Conservation (phyloP, 176 grass and related monocot genomes). For the Cenchrus purpureus region DNA sequence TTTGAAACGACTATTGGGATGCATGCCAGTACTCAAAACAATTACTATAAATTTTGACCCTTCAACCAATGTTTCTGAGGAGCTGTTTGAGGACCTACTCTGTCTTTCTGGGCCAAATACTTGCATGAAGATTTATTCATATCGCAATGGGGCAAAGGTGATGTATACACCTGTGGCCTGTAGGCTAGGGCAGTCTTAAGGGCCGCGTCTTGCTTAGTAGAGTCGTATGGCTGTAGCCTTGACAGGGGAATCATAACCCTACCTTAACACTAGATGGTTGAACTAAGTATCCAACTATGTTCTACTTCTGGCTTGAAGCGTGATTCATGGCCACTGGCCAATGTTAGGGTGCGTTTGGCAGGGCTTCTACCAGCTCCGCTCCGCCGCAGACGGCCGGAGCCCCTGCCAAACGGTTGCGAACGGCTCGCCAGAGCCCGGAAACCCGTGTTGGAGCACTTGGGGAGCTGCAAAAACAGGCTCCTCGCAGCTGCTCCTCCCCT, state of each 20-base stretch:
- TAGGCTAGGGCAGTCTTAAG: neutral
- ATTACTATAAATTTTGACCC: neutral
- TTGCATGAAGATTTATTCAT: neutral
- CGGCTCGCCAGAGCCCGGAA: too few species aligned
- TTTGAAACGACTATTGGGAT: slow-evolving; percentile 14
- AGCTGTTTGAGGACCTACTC: neutral
- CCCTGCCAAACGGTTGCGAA: too few species aligned
- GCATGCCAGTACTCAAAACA: neutral
- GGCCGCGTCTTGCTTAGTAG: too few species aligned
- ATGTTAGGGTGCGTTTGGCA: neutral
- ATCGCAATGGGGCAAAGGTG: neutral
- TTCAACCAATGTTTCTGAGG: neutral
- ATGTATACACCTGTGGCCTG: neutral
- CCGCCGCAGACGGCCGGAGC: too few species aligned
- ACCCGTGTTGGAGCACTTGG: too few species aligned
- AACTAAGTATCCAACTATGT: neutral
- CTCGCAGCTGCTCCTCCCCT: too few species aligned
- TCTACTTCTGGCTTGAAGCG: neutral
- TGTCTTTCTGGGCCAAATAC: neutral
- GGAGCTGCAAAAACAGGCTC: too few species aligned
- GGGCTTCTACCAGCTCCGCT: too few species aligned
- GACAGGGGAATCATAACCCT: neutral
- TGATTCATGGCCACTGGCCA: neutral
- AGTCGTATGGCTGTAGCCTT: neutral
- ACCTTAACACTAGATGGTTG: neutral